A percentile compares a stretch with the other conserved stretches of the same genome.
phyloP scores from a whole-genome alignment of 352 stramenopile genomes.

The Phytophthora fragariae region DNA sequence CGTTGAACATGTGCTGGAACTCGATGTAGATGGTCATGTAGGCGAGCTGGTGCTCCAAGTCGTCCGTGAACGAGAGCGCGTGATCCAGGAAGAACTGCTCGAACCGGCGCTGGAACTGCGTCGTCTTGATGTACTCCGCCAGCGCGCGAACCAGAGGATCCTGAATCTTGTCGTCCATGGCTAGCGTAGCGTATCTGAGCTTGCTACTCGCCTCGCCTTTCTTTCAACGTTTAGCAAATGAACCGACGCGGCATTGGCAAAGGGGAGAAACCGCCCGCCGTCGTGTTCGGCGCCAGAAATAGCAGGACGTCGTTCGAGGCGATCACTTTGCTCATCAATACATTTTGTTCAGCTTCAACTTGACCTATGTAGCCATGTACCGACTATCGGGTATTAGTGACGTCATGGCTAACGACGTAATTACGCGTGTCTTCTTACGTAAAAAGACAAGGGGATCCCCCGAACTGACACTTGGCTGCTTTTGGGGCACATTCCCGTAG shows the following conservation, averaged over 20 bases:
- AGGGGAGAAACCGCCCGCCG: slow-evolving; percentile 17
- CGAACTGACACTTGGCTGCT: not conserved
- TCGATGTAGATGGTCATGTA: slow-evolving; percentile 79
- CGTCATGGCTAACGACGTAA: not conserved
- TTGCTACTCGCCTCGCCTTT: not conserved
- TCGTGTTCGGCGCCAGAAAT: slow-evolving; percentile 11
- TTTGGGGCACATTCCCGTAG: not conserved
- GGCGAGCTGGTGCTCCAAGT: slow-evolving; percentile 70
- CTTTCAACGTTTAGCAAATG: slow-evolving; percentile 10
- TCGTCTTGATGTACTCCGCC: slow-evolving; percentile 68
- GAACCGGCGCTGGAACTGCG: slow-evolving; percentile 71
- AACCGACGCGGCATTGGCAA: slow-evolving; percentile 10
- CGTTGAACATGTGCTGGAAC: slow-evolving; percentile 82
- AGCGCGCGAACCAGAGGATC: slow-evolving; percentile 63
- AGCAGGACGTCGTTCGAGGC: not conserved
- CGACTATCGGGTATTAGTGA: not conserved
- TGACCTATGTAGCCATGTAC: slow-evolving; percentile 16
- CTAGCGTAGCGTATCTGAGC: not conserved
- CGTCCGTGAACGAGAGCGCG: slow-evolving; percentile 68
- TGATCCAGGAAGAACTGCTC: slow-evolving; percentile 83
- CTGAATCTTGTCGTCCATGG: slow-evolving; percentile 57
- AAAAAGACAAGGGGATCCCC: slow-evolving; percentile 1
- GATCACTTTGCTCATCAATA: not conserved
- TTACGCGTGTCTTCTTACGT: slow-evolving; percentile 18
- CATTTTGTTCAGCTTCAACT: slow-evolving; percentile 6